Evolutionary conservation across 371 early-diverging fungal genomes (phyloP), one percentile per base, ranked within the genome.

Genomic region (Lichtheimia ornata): DNA sequence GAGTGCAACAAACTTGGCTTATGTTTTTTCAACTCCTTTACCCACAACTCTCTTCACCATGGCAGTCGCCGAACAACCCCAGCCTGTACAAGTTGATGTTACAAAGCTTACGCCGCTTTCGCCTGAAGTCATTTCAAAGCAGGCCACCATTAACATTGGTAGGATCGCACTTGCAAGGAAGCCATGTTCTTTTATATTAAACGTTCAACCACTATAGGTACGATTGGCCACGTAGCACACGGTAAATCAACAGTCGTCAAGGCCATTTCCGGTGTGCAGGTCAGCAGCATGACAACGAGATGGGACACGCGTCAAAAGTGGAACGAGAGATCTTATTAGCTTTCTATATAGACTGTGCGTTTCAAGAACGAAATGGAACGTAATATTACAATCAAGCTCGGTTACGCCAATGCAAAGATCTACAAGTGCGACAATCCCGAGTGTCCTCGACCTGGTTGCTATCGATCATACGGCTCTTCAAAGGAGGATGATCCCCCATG

Each of bases 181-280:
- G 4, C 28, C 22, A 22, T 22, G 22, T 1, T 22, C 22, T 22
- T 4, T 28, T 7, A 2, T 28, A 28, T 18, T 18, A 15, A 18
- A 13, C 47, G 7, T 18, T 47, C 17, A 17, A 17, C 17, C 1
- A 17, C 12, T 17, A 53, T 73, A 90, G 97, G 97, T 72, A 99
- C 99, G 54, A 99, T 99, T 77, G 99, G 99, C 56, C 99, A 99
- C 86, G 99, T 99, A 71, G 99, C 99, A 55, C 99, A 99, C 89
- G 99, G 99, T 72, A 99, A 99, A 90, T 97, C 99, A 15, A 99
- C 99, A 4, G 96, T 99, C 41, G 99, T 99, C 60, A 98, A 95
- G 77, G 98, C 99, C 55, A 98, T 99, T 69, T 99, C 99, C 53
- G 99, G 99, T 65, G 97, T 99, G 41, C 95, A 96, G 82, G 89